Evolutionary conservation across 2,329 filamentous ascomycete genomes (phyloP).

Genomic region (Talaromyces sp.): DNA sequence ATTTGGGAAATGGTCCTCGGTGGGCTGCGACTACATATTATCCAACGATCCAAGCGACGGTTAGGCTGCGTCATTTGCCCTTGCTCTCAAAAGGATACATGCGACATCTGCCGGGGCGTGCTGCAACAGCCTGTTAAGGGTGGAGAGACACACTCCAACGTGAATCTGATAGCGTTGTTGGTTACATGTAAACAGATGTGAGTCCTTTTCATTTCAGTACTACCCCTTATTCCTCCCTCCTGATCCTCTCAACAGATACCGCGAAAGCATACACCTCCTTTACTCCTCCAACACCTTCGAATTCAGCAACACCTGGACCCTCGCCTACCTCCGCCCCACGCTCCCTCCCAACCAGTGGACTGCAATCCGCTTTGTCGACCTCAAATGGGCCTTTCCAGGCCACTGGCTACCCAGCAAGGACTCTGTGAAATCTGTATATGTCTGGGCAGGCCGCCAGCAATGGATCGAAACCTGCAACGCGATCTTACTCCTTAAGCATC

Average conservation of each 20-base stretch:
- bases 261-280: constrained; percentile 35
- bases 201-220: neutral
- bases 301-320: constrained; percentile 41
- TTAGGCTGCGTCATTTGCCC: constrained; percentile 35
- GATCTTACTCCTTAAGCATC: constrained; percentile 24
- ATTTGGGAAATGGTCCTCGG: constrained; percentile 37
- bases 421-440: constrained; percentile 38
- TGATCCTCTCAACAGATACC: constrained; percentile 26
- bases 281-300: constrained; percentile 37
- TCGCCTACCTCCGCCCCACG: constrained; percentile 37
- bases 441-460: constrained; percentile 35
- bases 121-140: constrained; percentile 30
- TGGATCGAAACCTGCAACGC: constrained; percentile 37
- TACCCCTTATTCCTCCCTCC: neutral
- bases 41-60: constrained; percentile 31
- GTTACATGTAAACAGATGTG: constrained; percentile 39
- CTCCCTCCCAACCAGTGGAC: constrained; percentile 30
- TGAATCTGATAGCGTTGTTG: constrained; percentile 28
- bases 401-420: constrained; percentile 42
- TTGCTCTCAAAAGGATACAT: constrained; percentile 28
- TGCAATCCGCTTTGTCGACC: constrained; percentile 33
- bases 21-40: constrained; percentile 33
- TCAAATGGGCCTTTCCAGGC: constrained; percentile 40
- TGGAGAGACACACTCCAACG: constrained; percentile 10
- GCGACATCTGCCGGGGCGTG: constrained; percentile 35